These are phyloP conservation scores for Tricholoma sp. DNA, from an alignment of 768 basidiomycete species.

Conservation along the genomic window DNA sequence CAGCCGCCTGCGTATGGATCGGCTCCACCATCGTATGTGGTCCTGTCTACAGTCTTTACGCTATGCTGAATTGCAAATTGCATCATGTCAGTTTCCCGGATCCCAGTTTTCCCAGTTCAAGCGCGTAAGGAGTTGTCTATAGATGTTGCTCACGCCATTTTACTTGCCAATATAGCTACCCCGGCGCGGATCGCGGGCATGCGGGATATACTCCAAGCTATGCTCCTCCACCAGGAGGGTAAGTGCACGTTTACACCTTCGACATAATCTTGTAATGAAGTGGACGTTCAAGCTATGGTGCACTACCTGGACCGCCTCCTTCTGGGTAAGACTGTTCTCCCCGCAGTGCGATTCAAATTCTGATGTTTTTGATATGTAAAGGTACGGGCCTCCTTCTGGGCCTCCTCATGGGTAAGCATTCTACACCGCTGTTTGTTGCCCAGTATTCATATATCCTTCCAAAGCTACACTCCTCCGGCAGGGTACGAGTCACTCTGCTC, in stretches of 20 bases:
- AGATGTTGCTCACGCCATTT: background rate
- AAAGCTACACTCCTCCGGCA: conserved; percentile 15
- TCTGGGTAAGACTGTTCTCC: conserved; percentile 19
- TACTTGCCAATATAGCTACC: background rate
- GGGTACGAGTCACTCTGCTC: conserved; percentile 6
- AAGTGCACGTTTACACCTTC: background rate
- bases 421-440: background rate
- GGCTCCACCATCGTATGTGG: conserved; percentile 11
- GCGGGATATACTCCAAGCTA: conserved; percentile 37
- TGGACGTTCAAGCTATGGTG: conserved; percentile 16
- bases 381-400: conserved; percentile 20
- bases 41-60: background rate
- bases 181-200: conserved; percentile 27
- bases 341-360: background rate
- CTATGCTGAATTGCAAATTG: background rate
- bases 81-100: conserved; percentile 10
- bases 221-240: conserved; percentile 16
- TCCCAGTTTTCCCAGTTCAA: conserved; percentile 9
- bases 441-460: background rate
- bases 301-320: conserved; percentile 29
- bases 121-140: background rate
- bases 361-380: conserved; percentile 3
- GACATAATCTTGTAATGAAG: background rate
- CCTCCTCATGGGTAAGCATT: conserved; percentile 10
- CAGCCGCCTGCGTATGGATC: conserved; percentile 5